phyloP scores from a whole-genome alignment of 164 flowering plant species.

The Aristolochia fimbriata region DNA sequence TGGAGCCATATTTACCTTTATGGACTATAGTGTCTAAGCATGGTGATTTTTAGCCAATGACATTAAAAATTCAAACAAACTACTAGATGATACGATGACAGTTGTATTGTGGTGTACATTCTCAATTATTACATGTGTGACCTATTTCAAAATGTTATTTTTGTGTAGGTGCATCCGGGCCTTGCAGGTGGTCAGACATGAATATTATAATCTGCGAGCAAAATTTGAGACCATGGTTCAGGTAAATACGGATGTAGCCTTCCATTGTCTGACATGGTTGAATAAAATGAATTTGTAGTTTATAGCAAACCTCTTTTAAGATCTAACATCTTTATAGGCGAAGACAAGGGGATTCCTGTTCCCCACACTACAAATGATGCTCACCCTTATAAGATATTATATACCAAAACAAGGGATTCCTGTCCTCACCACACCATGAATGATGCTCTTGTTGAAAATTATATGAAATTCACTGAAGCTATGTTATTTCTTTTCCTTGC shows the following conservation, averaged over 20 bases:
- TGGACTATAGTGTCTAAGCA: neutral
- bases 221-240: slow-evolving; percentile 16
- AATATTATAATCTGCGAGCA: slow-evolving; percentile 10
- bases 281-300: neutral
- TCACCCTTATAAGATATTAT: too few species aligned
- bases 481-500: neutral
- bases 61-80: neutral
- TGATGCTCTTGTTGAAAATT: neutral
- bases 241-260: neutral
- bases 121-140: neutral
- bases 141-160: neutral
- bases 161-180: slow-evolving; percentile 14
- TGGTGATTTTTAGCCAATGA: neutral
- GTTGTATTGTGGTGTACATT: neutral
- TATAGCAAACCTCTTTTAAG: neutral
- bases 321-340: neutral
- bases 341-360: neutral
- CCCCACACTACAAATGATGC: too few species aligned
- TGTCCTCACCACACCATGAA: neutral
- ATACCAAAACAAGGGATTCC: neutral
- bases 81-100: neutral
- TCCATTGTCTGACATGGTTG: neutral
- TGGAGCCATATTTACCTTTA: neutral
- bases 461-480: neutral
- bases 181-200: slow-evolving; percentile 14